A percentile compares a stretch with the other conserved stretches of the same genome.
These are phyloP conservation scores for Malus orientalis DNA, from an alignment of 306 rosid species.

Conservation along the genomic window DNA sequence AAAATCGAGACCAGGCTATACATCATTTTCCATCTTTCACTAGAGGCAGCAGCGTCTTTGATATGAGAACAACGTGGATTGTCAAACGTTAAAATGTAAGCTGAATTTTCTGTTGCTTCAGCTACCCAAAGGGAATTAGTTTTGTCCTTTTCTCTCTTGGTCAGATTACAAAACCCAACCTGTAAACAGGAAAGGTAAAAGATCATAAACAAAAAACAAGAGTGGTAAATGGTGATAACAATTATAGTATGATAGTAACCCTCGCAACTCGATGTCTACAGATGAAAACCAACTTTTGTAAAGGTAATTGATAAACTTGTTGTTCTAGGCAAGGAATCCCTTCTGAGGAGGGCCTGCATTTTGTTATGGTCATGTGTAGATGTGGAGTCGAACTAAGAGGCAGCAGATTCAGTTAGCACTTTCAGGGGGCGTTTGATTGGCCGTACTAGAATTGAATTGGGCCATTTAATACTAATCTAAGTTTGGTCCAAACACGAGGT, in stretches of 20 bases:
- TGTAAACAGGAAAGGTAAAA: slow-evolving; percentile 13
- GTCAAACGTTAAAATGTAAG: slow-evolving; percentile 60
- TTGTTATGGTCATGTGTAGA: background rate
- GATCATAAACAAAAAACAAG: background rate
- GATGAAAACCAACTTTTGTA: background rate
- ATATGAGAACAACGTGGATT: slow-evolving; percentile 52
- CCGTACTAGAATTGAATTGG: too few relatives aligned
- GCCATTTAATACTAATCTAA: too few relatives aligned
- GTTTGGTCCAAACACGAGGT: too few relatives aligned
- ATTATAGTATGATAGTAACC: background rate
- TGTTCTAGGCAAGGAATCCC: background rate
- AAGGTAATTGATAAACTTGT: background rate
- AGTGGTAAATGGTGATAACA: background rate
- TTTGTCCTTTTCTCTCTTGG: slow-evolving; percentile 61
- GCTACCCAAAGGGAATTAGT: slow-evolving; percentile 66
- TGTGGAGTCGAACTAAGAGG: background rate
- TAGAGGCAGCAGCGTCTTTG: slow-evolving; percentile 46
- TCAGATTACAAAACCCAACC: slow-evolving; percentile 82
- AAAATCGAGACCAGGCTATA: slow-evolving; percentile 43
- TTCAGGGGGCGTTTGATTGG: too few relatives aligned
- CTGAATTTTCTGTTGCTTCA: slow-evolving; percentile 65
- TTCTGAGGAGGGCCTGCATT: background rate
- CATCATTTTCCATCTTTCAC: slow-evolving; percentile 55
- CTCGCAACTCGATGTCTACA: background rate
- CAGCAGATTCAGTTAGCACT: background rate